Base-by-base conservation (phyloP, 495 filamentous ascomycete species). In the Neurospora sp. region DNA sequence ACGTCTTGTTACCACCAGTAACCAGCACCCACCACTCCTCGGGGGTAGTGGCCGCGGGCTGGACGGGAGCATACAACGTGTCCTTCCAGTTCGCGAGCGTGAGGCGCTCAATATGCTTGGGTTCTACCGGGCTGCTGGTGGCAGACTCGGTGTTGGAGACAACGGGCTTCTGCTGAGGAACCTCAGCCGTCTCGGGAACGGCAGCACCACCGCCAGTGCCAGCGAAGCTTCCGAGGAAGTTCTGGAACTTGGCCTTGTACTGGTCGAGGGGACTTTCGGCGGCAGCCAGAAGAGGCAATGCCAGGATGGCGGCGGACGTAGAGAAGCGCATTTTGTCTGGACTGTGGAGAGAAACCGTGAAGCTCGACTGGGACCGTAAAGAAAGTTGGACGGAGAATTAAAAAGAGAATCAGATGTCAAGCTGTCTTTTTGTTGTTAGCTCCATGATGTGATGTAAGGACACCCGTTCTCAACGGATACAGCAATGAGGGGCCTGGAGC, bases 1-100 rank as follows among this genome's bases (percentile, higher is more conserved):
- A 98, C 39, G 93, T 94, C 84, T 91, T 93, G 83, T 97, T 96
- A 53, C 92, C 89, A 69, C 94, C 94, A 1, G 91, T 93, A 69
- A 96, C 81, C 78, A 91, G 88, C 73, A 97, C 84, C 83, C 91
- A 88, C 92, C 91, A 97, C 80, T 94, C 91, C 81, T 92, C 89
- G 3, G 91, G 87, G 31, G 78, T 83, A 37, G 83, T 85, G 69
- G 85, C 83, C 7, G 78, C 83, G 16, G 89, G 80, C 70, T 87
- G 83, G 10, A 90, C 86, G 10, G 91, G 90, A 31, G 83, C 86
- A 74, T 94, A 88, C 71, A 93, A 81, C 16, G 86, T 86, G 10
- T 85, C 77, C 76, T 91, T 87, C 90, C 92, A 96, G 88, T 93
- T 92, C 66, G 87, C 80, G 74, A 91, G 83, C 44, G 89, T 92